Percentiles rank a stretch among this genome's conserved stretches.
Evolutionary conservation across 352 stramenopile genomes (phyloP).

Genomic region (Peronospora destructor): DNA sequence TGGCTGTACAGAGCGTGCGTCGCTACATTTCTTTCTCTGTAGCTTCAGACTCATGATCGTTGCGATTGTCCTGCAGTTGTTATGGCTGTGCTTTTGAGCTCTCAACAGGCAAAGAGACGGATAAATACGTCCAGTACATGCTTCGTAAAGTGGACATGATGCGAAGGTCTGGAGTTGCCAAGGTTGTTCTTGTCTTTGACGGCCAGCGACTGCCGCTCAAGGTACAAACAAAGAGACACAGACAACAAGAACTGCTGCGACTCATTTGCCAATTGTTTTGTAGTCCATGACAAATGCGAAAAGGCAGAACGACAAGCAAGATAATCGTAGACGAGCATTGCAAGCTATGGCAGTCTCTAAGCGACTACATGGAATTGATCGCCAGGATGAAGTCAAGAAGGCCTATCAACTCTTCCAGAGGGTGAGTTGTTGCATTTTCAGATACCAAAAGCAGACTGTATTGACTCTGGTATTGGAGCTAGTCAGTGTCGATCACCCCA

Average conservation of each 20-base stretch:
- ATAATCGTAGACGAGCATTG: slow-evolving; percentile 48
- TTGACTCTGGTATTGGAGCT: background rate
- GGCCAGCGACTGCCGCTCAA: slow-evolving; percentile 68
- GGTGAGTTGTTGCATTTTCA: slow-evolving; percentile 11
- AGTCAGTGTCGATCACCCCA: slow-evolving; percentile 64
- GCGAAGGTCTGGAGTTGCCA: slow-evolving; percentile 38
- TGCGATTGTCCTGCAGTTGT: slow-evolving; percentile 33
- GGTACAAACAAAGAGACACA: slow-evolving; percentile 15
- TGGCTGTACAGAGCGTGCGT: slow-evolving; percentile 80
- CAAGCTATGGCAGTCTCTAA: slow-evolving; percentile 45
- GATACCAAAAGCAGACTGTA: background rate
- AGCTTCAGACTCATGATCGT: slow-evolving; percentile 5
- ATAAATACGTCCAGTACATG: slow-evolving; percentile 69
- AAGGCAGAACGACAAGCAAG: slow-evolving; percentile 44
- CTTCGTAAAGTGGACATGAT: slow-evolving; percentile 68
- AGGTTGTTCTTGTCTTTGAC: slow-evolving; percentile 70
- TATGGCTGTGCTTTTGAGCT: slow-evolving; percentile 76
- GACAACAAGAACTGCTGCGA: background rate
- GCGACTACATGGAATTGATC: slow-evolving; percentile 36
- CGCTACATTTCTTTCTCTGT: background rate
- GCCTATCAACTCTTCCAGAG: slow-evolving; percentile 55
- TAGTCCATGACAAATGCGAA: slow-evolving; percentile 66
- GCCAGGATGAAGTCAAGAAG: slow-evolving; percentile 49
- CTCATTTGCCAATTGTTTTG: background rate
- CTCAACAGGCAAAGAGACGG: slow-evolving; percentile 49